Conservation (phyloP, 495 filamentous ascomycete species). For the Lasiosphaeria miniovina region DNA sequence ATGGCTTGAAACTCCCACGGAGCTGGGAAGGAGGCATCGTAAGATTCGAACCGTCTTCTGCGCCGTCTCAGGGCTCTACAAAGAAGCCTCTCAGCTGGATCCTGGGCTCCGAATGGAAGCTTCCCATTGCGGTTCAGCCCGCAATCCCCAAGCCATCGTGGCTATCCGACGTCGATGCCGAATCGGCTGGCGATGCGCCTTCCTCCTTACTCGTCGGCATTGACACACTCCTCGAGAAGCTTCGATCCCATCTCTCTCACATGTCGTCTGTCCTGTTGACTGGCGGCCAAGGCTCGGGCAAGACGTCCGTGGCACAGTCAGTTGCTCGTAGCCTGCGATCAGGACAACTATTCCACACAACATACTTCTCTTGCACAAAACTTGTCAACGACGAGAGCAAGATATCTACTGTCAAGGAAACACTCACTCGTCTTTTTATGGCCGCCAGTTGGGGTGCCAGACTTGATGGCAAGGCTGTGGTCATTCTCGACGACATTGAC, state of each 20-base stretch:
- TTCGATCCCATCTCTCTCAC: conserved; percentile 70
- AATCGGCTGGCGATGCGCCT: conserved; percentile 50
- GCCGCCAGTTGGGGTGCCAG: conserved; percentile 84
- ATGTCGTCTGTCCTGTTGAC: conserved; percentile 86
- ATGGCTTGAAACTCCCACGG: conserved; percentile 34
- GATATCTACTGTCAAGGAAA: conserved; percentile 86
- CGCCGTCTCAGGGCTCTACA: conserved; percentile 38
- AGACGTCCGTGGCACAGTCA: conserved; percentile 64
- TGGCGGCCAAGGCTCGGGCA: conserved; percentile 85
- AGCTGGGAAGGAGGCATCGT: conserved; percentile 75
- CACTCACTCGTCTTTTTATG: conserved; percentile 76
- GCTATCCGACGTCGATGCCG: conserved; percentile 41
- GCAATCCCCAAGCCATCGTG: conserved; percentile 61
- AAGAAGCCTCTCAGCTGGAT: conserved; percentile 67
- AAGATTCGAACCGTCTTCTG: conserved; percentile 60
- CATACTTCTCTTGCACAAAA: conserved; percentile 78
- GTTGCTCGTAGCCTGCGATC: conserved; percentile 64
- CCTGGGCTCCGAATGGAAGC: conserved; percentile 68
- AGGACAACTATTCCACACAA: conserved; percentile 68
- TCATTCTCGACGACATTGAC: conserved; percentile 91
- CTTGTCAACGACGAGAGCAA: conserved; percentile 85
- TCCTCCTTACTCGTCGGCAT: conserved; percentile 77
- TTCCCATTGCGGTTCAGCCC: conserved; percentile 68
- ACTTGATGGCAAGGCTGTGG: conserved; percentile 73
- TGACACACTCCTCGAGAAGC: conserved; percentile 67